phyloP scores from a whole-genome alignment of 345 rosid species.

The Punica granatum region DNA sequence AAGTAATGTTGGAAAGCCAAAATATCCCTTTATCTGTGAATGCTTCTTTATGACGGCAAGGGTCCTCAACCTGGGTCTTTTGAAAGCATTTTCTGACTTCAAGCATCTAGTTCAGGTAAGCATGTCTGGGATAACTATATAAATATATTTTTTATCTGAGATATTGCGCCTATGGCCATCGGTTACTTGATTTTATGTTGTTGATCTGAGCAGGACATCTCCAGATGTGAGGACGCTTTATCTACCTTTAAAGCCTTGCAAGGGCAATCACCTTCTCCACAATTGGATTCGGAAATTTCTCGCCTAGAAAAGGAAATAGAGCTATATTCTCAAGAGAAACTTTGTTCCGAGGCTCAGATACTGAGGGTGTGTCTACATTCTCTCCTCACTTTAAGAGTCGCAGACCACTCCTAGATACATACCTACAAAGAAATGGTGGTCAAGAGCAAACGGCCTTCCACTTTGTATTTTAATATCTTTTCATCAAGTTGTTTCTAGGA shows the following conservation, averaged over 20 bases:
- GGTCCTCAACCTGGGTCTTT: constrained; percentile 88
- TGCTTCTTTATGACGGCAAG: constrained; percentile 99
- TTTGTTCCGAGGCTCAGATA: constrained; percentile 92
- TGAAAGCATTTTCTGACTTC: constrained; percentile 95
- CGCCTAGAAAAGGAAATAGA: constrained; percentile 81
- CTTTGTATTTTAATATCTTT: neutral
- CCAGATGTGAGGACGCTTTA: constrained; percentile 72
- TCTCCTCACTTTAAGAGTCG: neutral
- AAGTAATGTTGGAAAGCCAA: constrained; percentile 27
- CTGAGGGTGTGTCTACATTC: constrained; percentile 54
- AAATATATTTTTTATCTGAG: neutral
- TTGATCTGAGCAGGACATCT: constrained; percentile 51
- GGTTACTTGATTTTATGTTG: neutral
- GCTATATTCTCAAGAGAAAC: constrained; percentile 71
- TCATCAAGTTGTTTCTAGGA: too few relatives aligned
- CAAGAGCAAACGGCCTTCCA: neutral
- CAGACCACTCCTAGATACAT: neutral
- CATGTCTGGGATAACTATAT: neutral
- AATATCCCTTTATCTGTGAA: constrained; percentile 79
- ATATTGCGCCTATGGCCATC: neutral
- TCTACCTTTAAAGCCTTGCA: constrained; percentile 60
- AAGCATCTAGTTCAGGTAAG: constrained; percentile 95
- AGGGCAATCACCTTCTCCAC: constrained; percentile 64
- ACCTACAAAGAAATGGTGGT: too few relatives aligned
- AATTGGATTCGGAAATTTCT: constrained; percentile 55